These are phyloP conservation scores for Magnolia changhungtana DNA, from an alignment of 164 flowering plant species.

Conservation along the genomic window DNA sequence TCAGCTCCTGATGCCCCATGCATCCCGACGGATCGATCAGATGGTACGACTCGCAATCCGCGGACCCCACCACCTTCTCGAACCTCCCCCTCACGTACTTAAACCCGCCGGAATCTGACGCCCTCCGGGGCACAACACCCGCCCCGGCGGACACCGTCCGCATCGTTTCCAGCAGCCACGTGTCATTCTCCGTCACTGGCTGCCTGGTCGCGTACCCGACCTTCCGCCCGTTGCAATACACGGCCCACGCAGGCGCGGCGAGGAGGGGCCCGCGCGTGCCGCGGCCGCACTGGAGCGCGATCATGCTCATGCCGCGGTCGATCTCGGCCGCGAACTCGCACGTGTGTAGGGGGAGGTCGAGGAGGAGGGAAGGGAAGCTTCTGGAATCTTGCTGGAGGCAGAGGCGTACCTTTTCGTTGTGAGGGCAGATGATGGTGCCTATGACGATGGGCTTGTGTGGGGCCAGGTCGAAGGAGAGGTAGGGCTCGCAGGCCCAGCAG, in stretches of 20 bases:
- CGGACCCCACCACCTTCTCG: conserved; percentile 7
- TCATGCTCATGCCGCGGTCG: not conserved
- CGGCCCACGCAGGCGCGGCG: not conserved
- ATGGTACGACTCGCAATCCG: conserved; percentile 5
- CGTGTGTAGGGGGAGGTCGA: not conserved
- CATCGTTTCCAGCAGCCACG: conserved; percentile 8
- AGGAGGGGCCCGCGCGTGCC: not conserved
- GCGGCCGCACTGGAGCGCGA: not conserved
- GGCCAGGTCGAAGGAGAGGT: not conserved
- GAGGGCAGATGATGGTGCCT: conserved; percentile 5
- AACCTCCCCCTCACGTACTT: conserved; percentile 10
- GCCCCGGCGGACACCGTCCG: conserved; percentile 2
- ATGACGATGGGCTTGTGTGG: not conserved
- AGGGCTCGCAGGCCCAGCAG: not conserved
- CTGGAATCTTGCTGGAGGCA: conserved; percentile 1
- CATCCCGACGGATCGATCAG: conserved; percentile 10
- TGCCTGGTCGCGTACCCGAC: conserved; percentile 5
- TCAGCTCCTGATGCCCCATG: conserved; percentile 1
- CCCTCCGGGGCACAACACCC: not conserved
- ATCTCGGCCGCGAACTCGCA: not conserved
- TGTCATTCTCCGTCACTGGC: conserved; percentile 2
- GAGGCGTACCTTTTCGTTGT: conserved; percentile 2
- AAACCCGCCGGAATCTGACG: not conserved
- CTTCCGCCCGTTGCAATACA: conserved; percentile 4
- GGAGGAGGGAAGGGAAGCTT: not conserved